These are phyloP conservation scores for Umbelopsis sp. DNA, from an alignment of 371 early-diverging fungal genomes.

Conservation along the genomic window DNA sequence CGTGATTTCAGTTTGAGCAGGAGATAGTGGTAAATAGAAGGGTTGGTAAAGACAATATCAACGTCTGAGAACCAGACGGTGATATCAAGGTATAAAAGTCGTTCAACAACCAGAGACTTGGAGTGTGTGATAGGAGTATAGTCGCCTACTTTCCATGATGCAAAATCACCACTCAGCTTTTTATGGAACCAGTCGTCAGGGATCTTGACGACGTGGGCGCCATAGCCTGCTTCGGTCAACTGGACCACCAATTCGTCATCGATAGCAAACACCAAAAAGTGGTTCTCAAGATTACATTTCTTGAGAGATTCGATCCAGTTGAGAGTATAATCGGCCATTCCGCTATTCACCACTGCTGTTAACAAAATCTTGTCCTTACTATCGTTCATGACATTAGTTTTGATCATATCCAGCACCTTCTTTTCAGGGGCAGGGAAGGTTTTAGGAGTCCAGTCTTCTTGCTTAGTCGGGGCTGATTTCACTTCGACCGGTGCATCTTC, in stretches of 20 bases:
- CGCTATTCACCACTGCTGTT: slow-evolving; percentile 42
- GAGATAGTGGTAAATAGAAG: slow-evolving; percentile 44
- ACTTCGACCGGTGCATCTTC: neutral
- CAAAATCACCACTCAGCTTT: slow-evolving; percentile 32
- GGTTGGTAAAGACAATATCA: slow-evolving; percentile 51
- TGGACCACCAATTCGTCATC: slow-evolving; percentile 33
- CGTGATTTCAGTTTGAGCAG: slow-evolving; percentile 37
- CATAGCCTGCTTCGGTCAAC: slow-evolving; percentile 30
- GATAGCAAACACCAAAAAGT: slow-evolving; percentile 43
- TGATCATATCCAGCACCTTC: neutral
- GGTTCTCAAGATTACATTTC: slow-evolving; percentile 30
- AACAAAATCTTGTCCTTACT: slow-evolving; percentile 30
- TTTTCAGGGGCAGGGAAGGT: neutral
- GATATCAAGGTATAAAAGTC: slow-evolving; percentile 34
- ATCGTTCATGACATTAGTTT: neutral
- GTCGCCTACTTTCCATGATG: slow-evolving; percentile 30
- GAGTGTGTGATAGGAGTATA: slow-evolving; percentile 43
- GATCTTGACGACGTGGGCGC: slow-evolving; percentile 33
- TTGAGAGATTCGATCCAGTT: slow-evolving; percentile 45
- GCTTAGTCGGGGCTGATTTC: neutral
- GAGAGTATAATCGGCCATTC: slow-evolving; percentile 45
- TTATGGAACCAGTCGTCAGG: slow-evolving; percentile 40
- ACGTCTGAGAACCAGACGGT: slow-evolving; percentile 59
- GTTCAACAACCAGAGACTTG: slow-evolving; percentile 41
- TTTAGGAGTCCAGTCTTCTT: slow-evolving; percentile 10